These are phyloP conservation scores for Lasiosphaeria hispida DNA, from an alignment of 495 filamentous ascomycete species.

Conservation along the genomic window DNA sequence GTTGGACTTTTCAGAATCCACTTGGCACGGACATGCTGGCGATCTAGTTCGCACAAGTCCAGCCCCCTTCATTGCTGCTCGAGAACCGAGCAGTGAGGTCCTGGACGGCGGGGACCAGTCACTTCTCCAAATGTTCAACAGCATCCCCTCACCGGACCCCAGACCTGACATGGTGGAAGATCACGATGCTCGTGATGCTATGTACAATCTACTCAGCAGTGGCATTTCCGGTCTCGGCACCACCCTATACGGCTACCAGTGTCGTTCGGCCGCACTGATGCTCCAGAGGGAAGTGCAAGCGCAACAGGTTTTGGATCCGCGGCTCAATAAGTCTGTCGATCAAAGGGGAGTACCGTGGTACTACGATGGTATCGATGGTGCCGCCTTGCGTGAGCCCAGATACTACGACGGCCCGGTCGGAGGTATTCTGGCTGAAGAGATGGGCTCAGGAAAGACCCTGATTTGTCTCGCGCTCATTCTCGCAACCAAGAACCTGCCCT, in stretches of 20 bases:
- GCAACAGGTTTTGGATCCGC: constrained; percentile 66
- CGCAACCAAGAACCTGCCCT: constrained; percentile 69
- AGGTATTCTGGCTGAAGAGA: constrained; percentile 73
- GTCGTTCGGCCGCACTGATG: constrained; percentile 81
- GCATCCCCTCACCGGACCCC: constrained; percentile 68
- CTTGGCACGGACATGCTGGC: constrained; percentile 52
- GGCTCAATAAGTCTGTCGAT: constrained; percentile 55
- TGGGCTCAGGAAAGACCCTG: constrained; percentile 79
- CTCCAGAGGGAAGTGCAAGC: constrained; percentile 74
- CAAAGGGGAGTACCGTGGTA: constrained; percentile 67
- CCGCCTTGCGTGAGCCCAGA: constrained; percentile 58
- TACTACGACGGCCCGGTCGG: constrained; percentile 75
- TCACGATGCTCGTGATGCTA: constrained; percentile 55
- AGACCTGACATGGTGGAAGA: constrained; percentile 50
- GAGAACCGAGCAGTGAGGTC: not conserved
- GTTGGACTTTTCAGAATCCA: constrained; percentile 54
- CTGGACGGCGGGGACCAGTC: constrained; percentile 43
- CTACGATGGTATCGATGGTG: constrained; percentile 63
- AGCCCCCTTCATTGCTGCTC: not conserved
- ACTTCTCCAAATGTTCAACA: constrained; percentile 85
- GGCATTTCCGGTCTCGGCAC: constrained; percentile 63
- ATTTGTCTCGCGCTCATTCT: constrained; percentile 82
- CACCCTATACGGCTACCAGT: constrained; percentile 72
- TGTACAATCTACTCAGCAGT: constrained; percentile 59
- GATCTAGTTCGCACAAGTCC: constrained; percentile 3